Conservation (phyloP, 768 basidiomycete species). For the Exsudoporus frostii region DNA sequence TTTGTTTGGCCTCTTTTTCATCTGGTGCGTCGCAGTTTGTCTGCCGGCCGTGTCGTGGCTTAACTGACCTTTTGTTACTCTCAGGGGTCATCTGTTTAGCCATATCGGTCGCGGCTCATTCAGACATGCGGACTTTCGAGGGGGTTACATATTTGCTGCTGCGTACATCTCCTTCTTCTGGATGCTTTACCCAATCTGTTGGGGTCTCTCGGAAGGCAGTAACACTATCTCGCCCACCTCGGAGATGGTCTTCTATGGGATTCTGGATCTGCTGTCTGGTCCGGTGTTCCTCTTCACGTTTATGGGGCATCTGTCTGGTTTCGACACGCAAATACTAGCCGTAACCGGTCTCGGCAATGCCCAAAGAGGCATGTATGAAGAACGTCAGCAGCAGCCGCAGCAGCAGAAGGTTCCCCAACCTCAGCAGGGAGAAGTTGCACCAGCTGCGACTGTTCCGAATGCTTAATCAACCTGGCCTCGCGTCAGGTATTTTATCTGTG, state of each 20-base stretch:
- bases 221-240: slow-evolving; percentile 48
- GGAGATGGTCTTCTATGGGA: slow-evolving; percentile 57
- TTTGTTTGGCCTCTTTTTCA: slow-evolving; percentile 43
- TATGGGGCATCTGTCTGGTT: slow-evolving; percentile 15
- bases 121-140: slow-evolving; percentile 22
- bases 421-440: not conserved
- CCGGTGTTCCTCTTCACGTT: slow-evolving; percentile 37
- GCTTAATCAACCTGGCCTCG: not conserved
- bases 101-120: slow-evolving; percentile 27
- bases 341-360: slow-evolving; percentile 9
- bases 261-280: slow-evolving; percentile 39
- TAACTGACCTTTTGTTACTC: not conserved
- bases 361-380: slow-evolving; percentile 3
- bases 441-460: not conserved
- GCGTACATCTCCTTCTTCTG: slow-evolving; percentile 51
- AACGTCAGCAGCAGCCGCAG: not conserved
- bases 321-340: not conserved
- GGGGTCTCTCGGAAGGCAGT: slow-evolving; percentile 52
- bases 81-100: slow-evolving; percentile 31
- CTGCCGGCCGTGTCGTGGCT: slow-evolving; percentile 15
- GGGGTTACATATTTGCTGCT: slow-evolving; percentile 35
- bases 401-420: not conserved
- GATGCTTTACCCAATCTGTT: slow-evolving; percentile 55
- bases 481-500: not conserved
- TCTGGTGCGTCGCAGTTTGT: slow-evolving; percentile 37